Evolutionary conservation across 2,329 filamentous ascomycete species (phyloP), one percentile per base, ranked within the genome.

Genomic region (Catunica adiposa): DNA sequence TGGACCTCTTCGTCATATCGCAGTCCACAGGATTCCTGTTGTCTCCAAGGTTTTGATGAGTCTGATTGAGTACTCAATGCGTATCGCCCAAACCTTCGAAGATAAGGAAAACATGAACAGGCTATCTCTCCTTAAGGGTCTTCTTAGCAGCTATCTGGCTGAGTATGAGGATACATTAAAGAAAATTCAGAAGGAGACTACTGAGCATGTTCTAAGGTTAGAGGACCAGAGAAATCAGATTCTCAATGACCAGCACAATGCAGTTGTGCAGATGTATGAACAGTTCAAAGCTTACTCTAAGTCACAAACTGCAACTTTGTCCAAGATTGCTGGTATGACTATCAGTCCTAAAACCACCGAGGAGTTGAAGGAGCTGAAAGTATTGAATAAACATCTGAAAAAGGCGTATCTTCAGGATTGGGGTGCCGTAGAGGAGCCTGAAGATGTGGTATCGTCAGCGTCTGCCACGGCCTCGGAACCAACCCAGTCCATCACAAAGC

Each of bases 1-100:
- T 15, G 37, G 20, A 4, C 51, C 56, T 14, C 51, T 58, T 7
- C 56, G 56, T 8, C 53, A 58, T 20, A 58, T 58, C 37, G 50
- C 56, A 7, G 56, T 58, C 8, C 56, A 58, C 22, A 37, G 56
- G 14, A 47, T 55, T 34, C 48, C 50, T 3, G 51, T 58, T 2
- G 14, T 53, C 15, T 53, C 56, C 3, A 47, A 55, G n/a, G 51
- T 51, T 1, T 17, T 56, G 9, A 23, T 50, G 3, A 23, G 22
- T 6, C 42, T 56, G 3, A 50, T 56, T 15, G 51, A 48, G 25
- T 53, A 56, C 20, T 50, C 53, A 14, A 40, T 47, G 8, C 56
- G 48, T 8, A 42, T 58, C 17, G 56, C 54, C 17, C 48, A 51
- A 17, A 22, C 22, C 20, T 51, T 58, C 15, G 50, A 47, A 14